Conservation (phyloP, 2,329 filamentous ascomycete genomes). For the Grosmannia clavigera region DNA sequence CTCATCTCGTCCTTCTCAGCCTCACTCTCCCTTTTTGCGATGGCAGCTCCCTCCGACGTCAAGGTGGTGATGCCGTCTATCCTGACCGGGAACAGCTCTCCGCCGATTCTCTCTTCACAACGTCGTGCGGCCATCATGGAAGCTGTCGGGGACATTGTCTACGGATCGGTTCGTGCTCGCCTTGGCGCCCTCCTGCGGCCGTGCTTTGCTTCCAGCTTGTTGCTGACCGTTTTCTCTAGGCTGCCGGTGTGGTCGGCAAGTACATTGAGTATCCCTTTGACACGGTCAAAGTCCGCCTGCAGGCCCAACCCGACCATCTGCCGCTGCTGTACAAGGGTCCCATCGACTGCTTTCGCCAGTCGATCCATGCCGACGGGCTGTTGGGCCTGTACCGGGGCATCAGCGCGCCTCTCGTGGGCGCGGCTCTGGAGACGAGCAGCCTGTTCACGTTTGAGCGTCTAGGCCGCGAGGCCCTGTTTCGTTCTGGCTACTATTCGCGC, state of each 20-base stretch:
- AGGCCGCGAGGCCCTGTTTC: constrained; percentile 53
- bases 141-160: constrained; percentile 74
- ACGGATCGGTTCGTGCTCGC: constrained; percentile 58
- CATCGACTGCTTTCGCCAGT: constrained; percentile 85
- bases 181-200: background rate
- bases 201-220: background rate
- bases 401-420: constrained; percentile 78
- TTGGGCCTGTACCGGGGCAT: constrained; percentile 82
- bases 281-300: constrained; percentile 92
- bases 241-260: constrained; percentile 81
- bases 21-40: background rate
- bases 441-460: constrained; percentile 85
- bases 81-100: background rate
- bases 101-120: constrained; percentile 10
- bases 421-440: constrained; percentile 82
- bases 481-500: constrained; percentile 32
- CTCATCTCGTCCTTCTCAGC: background rate
- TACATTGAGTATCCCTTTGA: constrained; percentile 98
- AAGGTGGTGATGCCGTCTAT: background rate
- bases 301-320: constrained; percentile 81
- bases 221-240: constrained; percentile 27
- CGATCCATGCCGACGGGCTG: constrained; percentile 66
- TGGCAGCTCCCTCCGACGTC: background rate
- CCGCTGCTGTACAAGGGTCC: constrained; percentile 77
- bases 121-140: constrained; percentile 39